Conservation (phyloP, 257 asterid species). For the Verbena officinalis region DNA sequence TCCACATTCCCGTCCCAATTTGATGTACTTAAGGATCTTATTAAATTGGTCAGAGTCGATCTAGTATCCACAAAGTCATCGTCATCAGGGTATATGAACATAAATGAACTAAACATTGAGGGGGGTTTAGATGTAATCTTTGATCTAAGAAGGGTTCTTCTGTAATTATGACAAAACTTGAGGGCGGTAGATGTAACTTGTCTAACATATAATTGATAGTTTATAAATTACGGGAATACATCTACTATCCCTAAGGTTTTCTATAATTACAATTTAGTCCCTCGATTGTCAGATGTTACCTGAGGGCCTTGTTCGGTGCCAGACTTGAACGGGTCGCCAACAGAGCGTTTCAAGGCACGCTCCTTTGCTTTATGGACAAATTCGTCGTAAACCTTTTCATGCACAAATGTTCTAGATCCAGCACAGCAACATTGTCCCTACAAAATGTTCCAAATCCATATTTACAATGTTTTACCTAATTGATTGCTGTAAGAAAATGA, state of each 20-base stretch:
- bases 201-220: too few species aligned
- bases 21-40: conserved; percentile 73
- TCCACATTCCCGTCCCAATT: conserved; percentile 65
- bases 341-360: conserved; percentile 70
- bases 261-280: too few species aligned
- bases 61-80: conserved; percentile 39
- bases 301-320: conserved; percentile 96
- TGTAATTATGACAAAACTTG: too few species aligned
- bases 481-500: not conserved
- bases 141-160: too few species aligned
- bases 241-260: too few species aligned
- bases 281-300: too few species aligned
- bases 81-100: conserved; percentile 7
- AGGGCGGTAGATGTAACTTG: too few species aligned
- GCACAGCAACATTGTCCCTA: conserved; percentile 99
- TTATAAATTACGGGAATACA: not conserved
- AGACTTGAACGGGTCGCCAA: conserved; percentile 93
- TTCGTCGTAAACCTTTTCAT: conserved; percentile 85
- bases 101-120: not conserved
- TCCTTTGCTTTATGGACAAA: conserved; percentile 80
- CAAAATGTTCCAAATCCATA: conserved; percentile 18
- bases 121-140: not conserved
- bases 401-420: conserved; percentile 89
- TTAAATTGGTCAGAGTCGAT: conserved; percentile 70
- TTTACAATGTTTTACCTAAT: not conserved